Base-by-base conservation (phyloP, 2,329 filamentous ascomycete genomes). In the Verruconis gallopava region DNA sequence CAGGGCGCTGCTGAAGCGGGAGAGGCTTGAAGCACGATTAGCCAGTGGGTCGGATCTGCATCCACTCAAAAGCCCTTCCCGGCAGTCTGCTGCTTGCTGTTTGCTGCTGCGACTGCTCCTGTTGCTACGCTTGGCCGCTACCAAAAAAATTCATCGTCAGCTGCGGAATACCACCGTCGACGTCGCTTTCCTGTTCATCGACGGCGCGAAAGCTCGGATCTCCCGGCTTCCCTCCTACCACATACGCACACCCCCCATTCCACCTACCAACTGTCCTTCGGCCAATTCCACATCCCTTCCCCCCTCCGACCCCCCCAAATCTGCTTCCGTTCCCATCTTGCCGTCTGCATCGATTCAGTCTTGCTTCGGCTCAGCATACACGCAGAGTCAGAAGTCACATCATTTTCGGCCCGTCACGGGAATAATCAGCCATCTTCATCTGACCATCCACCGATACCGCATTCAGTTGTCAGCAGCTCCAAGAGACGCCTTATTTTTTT, bases 81-180 rank as follows among this genome's bases (percentile, higher is more conserved):
- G n/a, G 25, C 25, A 9, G 9, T 30, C n/a, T n/a, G 9, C 25
- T 9, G 25, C 25, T 9, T 9, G 6, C 25, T 9, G 9, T 30
- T 30, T 30, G 25, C 25, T n/a, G 25, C n/a, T 9, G 6, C 25
- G 6, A 30, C 25, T n/a, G 25, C 25, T 9, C 25, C 9, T n/a
- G 25, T n/a, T 30, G n/a, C 25, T n/a, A n/a, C 25, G n/a, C 25
- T 9, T n/a, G 25, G 9, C n/a, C n/a, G 25, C 25, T 9, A 30
- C 25, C 25, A 30, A 30, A 30, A 30, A n/a, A n/a, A n/a, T n/a
- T n/a, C 25, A 30, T 30, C 25, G 25, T 30, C 25, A 30, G 25
- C 6, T 30, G n/a, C 25, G 25, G 25, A 30, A 30, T 30, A 30
- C n/a, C 25, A 30, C 25, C 25, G 25, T 30, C n/a, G 25, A 30